Base-by-base conservation (phyloP, 2,329 filamentous ascomycete genomes). In the Calonectria naviculata region DNA sequence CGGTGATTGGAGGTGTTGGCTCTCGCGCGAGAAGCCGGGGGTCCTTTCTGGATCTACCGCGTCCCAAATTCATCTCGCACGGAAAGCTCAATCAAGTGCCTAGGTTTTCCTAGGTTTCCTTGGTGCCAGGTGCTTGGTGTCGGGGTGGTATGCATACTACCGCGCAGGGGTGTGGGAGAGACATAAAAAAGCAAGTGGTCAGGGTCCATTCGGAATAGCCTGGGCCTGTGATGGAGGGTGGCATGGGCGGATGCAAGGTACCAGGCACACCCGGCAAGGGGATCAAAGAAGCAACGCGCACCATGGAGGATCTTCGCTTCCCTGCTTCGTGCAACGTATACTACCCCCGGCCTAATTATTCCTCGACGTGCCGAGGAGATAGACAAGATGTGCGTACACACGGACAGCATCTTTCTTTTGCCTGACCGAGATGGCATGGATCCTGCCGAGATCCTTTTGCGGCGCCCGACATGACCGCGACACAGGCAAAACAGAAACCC, bases 221-320 rank as follows among this genome's bases (percentile, higher is more conserved):
- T 52, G 42, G 65, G 36, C 47, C 36, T 42, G 46, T 44, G 47
- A 64, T 68, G 66, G 66, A 68, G 66, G 56, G 52, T 58, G 52
- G 52, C 52, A 58, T 58, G 61, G 36, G 36, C 65, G 62, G 49
- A 70, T 70, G 67, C 67, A 70, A 70, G 67, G 67, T 65, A 70
- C 67, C 67, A 70, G 67, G 67, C 67, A 70, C 67, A 58, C 56
- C 56, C 52, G 52, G 52, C 52, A 61, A 44, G 56, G 49, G 56
- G 36, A 61, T 41, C 28, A 61, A 61, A 61, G 56, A 61, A 61
- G 31, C 31, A 38, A 65, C 24, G 31, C 26, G 44, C 41, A 46
- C 41, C 52, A 36, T 58, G 52, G 65, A 65, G 47, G 63, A 65
- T 65, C 63, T 65, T 44, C 28, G 49, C 38, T 65, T 41, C 65